Conservation (phyloP, 2,329 filamentous ascomycete species). For the Myotisia sp. region DNA sequence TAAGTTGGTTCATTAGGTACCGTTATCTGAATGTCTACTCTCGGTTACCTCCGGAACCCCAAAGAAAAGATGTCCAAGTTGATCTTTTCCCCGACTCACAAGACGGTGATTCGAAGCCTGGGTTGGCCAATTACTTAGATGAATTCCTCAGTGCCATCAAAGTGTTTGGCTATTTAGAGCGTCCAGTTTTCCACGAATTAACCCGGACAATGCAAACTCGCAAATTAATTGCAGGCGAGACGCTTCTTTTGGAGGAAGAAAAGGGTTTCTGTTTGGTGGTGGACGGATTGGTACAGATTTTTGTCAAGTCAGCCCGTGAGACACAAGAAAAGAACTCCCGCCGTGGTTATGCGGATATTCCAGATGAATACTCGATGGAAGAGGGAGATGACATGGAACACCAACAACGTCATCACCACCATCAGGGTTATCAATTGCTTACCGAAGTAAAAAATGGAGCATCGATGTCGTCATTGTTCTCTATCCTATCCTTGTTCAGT, state of each 20-base stretch:
- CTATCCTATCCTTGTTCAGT: slow-evolving; percentile 83
- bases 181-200: slow-evolving; percentile 93
- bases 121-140: slow-evolving; percentile 88
- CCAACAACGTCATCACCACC: slow-evolving; percentile 35
- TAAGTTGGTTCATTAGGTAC: slow-evolving; percentile 90
- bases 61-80: slow-evolving; percentile 87
- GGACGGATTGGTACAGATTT: slow-evolving; percentile 91
- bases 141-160: slow-evolving; percentile 98
- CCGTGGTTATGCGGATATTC: slow-evolving; percentile 19
- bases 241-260: slow-evolving; percentile 86
- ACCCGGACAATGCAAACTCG: slow-evolving; percentile 96
- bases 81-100: slow-evolving; percentile 90
- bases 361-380: slow-evolving; percentile 29
- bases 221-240: slow-evolving; percentile 92
- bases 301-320: slow-evolving; percentile 70
- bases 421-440: slow-evolving; percentile 82
- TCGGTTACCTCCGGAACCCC: slow-evolving; percentile 79
- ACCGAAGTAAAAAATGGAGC: slow-evolving; percentile 97
- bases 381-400: slow-evolving; percentile 40
- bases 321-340: slow-evolving; percentile 10
- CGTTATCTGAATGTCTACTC: slow-evolving; percentile 96
- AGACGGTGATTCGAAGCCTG: slow-evolving; percentile 77
- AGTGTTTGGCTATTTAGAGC: slow-evolving; percentile 92
- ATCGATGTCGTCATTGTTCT: slow-evolving; percentile 96
- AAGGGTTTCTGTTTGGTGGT: slow-evolving; percentile 97